Evolutionary conservation across 1,284 basidiomycete species (phyloP).

Genomic region (Austroboletus novae-zelandiae): DNA sequence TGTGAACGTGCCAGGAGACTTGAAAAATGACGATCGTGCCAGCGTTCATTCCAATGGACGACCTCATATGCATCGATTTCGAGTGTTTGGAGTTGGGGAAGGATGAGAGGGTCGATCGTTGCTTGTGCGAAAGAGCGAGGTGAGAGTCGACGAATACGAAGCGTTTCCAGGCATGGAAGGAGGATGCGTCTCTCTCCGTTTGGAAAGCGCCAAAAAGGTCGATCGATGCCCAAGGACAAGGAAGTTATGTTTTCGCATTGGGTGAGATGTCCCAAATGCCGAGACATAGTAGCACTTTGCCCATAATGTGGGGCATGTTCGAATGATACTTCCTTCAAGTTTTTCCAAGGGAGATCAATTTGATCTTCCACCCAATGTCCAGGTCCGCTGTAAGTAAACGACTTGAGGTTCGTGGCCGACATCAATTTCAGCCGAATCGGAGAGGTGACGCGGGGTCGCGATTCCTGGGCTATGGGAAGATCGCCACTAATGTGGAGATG

Average conservation of each 20-base stretch:
- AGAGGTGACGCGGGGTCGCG: background rate
- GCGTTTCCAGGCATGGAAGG: constrained; percentile 13
- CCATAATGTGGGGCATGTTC: constrained; percentile 7
- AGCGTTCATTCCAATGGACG: background rate
- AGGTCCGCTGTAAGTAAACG: constrained; percentile 16
- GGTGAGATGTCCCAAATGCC: constrained; percentile 4
- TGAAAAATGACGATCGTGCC: constrained; percentile 17
- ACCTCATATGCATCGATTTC: constrained; percentile 11
- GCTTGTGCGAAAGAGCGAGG: background rate
- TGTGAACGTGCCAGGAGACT: constrained; percentile 15
- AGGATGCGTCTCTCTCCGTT: background rate
- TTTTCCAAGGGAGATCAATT: constrained; percentile 13
- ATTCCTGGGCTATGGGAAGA: background rate
- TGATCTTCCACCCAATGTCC: background rate
- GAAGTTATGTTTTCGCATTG: constrained; percentile 18
- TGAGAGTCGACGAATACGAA: constrained; percentile 14
- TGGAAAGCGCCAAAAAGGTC: background rate
- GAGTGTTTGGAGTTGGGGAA: constrained; percentile 18
- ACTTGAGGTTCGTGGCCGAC: constrained; percentile 16
- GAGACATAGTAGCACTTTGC: background rate
- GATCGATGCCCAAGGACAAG: constrained; percentile 16
- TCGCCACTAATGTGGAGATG: constrained; percentile 7
- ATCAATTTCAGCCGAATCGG: constrained; percentile 5
- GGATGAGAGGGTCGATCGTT: constrained; percentile 10
- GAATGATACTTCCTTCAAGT: constrained; percentile 13